phyloP scores from a whole-genome alignment of 2,329 filamentous ascomycete species.

The Xylaria sp. region DNA sequence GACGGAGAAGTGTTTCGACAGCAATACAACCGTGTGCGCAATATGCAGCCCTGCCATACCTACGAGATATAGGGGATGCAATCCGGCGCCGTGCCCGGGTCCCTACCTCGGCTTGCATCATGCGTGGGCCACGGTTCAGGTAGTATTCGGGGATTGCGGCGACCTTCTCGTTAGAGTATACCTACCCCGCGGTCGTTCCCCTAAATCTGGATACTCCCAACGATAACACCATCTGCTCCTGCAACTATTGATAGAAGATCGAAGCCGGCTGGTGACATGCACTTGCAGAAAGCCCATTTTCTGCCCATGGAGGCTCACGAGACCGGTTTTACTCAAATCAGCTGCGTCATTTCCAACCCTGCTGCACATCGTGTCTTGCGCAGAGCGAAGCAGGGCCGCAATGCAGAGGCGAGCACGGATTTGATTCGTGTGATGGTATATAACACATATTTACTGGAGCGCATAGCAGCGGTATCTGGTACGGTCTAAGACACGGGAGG shows the following conservation, averaged over 20 bases:
- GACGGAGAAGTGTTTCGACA: background rate
- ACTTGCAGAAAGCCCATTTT: conserved; percentile 11
- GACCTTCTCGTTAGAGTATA: conserved; percentile 35
- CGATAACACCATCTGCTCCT: conserved; percentile 23
- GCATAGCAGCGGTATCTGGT: background rate
- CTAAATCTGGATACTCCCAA: conserved; percentile 4
- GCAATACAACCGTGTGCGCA: conserved; percentile 17
- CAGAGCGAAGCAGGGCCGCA: conserved; percentile 19
- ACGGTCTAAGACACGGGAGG: background rate
- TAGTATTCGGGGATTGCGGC: conserved; percentile 24
- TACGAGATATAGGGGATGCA: conserved; percentile 1
- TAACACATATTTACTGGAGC: background rate
- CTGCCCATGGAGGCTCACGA: conserved; percentile 11
- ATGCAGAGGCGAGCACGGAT: conserved; percentile 24
- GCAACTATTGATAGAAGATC: background rate
- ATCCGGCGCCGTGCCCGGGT: conserved; percentile 11
- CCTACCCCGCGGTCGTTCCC: conserved; percentile 1
- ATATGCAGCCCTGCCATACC: conserved; percentile 35
- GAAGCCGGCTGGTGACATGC: conserved; percentile 21
- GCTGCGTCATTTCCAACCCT: conserved; percentile 27
- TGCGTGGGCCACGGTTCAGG: conserved; percentile 19
- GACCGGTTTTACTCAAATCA: conserved; percentile 27
- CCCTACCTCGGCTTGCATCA: conserved; percentile 29
- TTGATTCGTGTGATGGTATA: background rate
- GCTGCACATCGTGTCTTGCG: conserved; percentile 17